Evolutionary conservation across 768 basidiomycete species (phyloP).

Genomic region (Melanogaster broomeanus): DNA sequence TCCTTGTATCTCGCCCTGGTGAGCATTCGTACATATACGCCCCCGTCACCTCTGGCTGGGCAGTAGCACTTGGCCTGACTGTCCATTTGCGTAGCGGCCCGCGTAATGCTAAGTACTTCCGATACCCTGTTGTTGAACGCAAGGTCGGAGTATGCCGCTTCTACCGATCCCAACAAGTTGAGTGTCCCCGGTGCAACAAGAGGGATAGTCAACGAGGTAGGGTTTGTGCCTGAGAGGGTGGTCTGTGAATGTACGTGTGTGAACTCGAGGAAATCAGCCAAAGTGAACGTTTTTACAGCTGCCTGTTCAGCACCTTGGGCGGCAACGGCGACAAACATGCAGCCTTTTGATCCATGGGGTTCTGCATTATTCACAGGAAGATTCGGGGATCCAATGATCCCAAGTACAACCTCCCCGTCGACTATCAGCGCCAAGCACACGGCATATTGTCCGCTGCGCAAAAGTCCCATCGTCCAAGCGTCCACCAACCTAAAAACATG

Average conservation of each 20-base stretch:
- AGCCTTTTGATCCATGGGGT: constrained; percentile 67
- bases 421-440: constrained; percentile 87
- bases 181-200: constrained; percentile 45
- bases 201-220: constrained; percentile 52
- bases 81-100: constrained; percentile 84
- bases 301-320: constrained; percentile 81
- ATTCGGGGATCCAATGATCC: constrained; percentile 93
- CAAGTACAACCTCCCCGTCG: constrained; percentile 75
- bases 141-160: constrained; percentile 90
- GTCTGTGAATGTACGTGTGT: constrained; percentile 37
- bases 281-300: neutral
- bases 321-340: constrained; percentile 85
- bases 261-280: neutral
- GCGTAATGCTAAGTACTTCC: constrained; percentile 61
- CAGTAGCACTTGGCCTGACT: constrained; percentile 94
- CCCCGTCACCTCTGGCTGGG: constrained; percentile 84
- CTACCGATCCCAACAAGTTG: constrained; percentile 87
- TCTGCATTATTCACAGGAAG: constrained; percentile 57
- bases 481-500: constrained; percentile 75
- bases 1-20: constrained; percentile 78
- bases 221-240: constrained; percentile 50
- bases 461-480: constrained; percentile 88
- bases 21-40: constrained; percentile 79
- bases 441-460: constrained; percentile 91
- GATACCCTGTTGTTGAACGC: constrained; percentile 79